Base-by-base conservation (phyloP, 352 stramenopile species). In the Globisporangium mamillatum region DNA sequence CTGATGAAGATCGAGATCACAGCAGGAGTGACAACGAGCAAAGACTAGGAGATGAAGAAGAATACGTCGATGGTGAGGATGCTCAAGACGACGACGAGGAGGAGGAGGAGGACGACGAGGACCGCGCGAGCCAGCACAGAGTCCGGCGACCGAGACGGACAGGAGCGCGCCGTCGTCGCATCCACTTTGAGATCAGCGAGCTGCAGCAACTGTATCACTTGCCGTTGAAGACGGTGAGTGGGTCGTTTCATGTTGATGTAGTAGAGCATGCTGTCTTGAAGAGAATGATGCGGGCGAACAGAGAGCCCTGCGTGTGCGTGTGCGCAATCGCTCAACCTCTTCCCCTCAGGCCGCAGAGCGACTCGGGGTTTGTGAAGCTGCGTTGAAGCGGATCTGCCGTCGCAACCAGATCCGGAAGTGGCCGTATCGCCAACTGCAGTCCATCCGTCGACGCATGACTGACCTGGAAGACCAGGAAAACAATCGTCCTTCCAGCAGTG, bases 371-470 rank as follows among this genome's bases (percentile, higher is more conserved):
- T 94, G 85, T 20, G 86, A 94, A 60, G 86, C 82, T n/a, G 86
- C 86, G n/a, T 68, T 94, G 12, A 94, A 93, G 75, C 84, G 86
- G 2, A 89, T 92, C 46, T 94, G 86, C 54, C 82, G 86, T 29
- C 82, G 83, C 41, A 90, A 92, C 63, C 67, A 69, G 52, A 89
- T 94, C 63, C 73, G 67, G 25, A 89, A 89, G 58, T 94, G 86
- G 86, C 86, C 86, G 18, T 94, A 87, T 58, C 76, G 86, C 56
- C 78, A 91, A 55, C 57, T 92, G 6, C 75, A 82, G n/a, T 92
- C 83, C 9, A 75, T 92, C 20, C 68, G 70, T 48, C 76, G 78
- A 27, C 81, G 81, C 27, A 89, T 91, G 50, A 50, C 68, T 12
- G 73, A 82, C 7, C 69, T 86, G 1, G 66, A 76, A 44, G 54